These are phyloP conservation scores for Gossypium australe DNA, from an alignment of 345 rosid species.

Conservation along the genomic window DNA sequence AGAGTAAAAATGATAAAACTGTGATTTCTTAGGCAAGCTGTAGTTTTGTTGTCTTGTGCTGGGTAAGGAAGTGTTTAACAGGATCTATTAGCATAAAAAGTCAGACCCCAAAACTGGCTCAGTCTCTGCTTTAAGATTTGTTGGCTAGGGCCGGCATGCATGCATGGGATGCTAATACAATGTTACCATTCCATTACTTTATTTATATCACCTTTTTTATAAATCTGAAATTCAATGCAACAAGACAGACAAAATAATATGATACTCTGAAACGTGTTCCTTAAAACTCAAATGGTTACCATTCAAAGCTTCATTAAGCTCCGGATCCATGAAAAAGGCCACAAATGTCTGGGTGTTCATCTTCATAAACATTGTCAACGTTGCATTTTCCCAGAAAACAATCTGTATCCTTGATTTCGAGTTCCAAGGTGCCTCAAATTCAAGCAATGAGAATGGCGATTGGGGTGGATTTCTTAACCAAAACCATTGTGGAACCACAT, in stretches of 20 bases:
- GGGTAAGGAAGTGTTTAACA: not conserved
- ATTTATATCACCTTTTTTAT: not conserved
- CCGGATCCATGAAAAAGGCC: not conserved
- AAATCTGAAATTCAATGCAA: not conserved
- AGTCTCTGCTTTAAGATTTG: no score
- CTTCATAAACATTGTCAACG: not conserved
- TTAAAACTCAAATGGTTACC: not conserved
- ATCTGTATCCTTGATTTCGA: conserved; percentile 25
- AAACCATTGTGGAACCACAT: conserved; percentile 29
- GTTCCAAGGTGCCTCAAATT: not conserved
- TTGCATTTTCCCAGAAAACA: conserved; percentile 16
- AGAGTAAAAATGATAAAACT: not conserved
- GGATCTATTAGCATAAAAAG: no score
- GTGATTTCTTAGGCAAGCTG: not conserved
- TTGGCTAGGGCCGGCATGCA: no score
- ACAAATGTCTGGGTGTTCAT: conserved; percentile 15
- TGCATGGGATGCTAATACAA: not conserved
- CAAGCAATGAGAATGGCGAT: conserved; percentile 25
- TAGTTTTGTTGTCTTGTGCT: not conserved
- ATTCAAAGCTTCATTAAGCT: not conserved
- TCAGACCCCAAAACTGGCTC: no score
- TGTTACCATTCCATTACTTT: not conserved
- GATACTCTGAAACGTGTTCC: not conserved
- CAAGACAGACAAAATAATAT: not conserved
- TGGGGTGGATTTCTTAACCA: conserved; percentile 38